Percentiles rank a stretch among this genome's conserved stretches.
Evolutionary conservation across 208 protist genomes (phyloP).

Genomic region (Porcisia deanei): DNA sequence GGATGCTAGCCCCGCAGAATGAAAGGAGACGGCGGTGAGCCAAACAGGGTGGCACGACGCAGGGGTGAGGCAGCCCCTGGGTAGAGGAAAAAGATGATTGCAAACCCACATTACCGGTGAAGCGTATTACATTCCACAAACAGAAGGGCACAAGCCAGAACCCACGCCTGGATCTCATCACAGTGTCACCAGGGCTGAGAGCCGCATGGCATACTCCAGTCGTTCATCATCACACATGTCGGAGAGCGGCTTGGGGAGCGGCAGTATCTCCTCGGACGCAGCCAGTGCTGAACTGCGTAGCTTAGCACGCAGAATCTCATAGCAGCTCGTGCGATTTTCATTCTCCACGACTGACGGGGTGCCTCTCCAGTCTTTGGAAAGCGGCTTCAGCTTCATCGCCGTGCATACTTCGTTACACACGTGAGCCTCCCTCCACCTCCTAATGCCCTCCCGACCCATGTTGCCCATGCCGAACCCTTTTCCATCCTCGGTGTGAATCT

Average conservation of each 20-base stretch:
- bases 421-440: slow-evolving; percentile 76
- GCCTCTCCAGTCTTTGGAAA: slow-evolving; percentile 10
- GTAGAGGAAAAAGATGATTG: slow-evolving; percentile 3
- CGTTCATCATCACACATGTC: slow-evolving; percentile 77
- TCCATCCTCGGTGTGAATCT: slow-evolving; percentile 81
- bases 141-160: neutral
- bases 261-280: slow-evolving; percentile 49
- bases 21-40: too few relatives aligned
- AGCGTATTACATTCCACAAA: neutral
- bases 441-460: slow-evolving; percentile 77
- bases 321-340: slow-evolving; percentile 38
- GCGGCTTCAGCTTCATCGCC: slow-evolving; percentile 45
- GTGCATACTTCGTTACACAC: slow-evolving; percentile 72
- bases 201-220: slow-evolving; percentile 60
- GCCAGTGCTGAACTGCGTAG: slow-evolving; percentile 42
- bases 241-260: slow-evolving; percentile 59
- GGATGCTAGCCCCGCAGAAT: neutral
- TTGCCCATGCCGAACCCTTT: slow-evolving; percentile 85
- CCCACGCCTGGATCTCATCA: neutral
- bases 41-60: neutral
- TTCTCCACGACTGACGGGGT: neutral
- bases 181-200: slow-evolving; percentile 53
- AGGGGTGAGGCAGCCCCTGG: neutral
- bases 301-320: slow-evolving; percentile 50
- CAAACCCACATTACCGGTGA: neutral